Evolutionary conservation across 352 stramenopile genomes (phyloP).

Genomic region (Pythium apleroticum): DNA sequence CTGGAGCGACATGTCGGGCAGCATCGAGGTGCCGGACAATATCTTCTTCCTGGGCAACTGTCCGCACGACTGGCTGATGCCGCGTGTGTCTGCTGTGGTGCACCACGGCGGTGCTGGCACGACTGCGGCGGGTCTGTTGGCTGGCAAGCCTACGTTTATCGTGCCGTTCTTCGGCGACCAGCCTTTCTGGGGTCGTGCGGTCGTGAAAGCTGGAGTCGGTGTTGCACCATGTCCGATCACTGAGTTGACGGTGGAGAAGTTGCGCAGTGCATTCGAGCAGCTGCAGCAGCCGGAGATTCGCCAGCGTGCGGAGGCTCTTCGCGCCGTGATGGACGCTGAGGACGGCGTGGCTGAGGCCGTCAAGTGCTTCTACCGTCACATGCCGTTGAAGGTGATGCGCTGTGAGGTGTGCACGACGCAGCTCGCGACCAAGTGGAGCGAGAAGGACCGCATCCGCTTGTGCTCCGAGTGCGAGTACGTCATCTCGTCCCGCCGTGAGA

Average conservation of each 20-base stretch:
- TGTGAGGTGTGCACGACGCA: conserved; percentile 61
- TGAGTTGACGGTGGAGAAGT: conserved; percentile 78
- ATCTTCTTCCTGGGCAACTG: conserved; percentile 69
- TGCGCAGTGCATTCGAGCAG: conserved; percentile 73
- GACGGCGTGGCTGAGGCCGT: conserved; percentile 88
- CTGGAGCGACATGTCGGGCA: too few species aligned
- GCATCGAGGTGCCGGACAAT: too few species aligned
- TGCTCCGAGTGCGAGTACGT: conserved; percentile 62
- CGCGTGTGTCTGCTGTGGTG: conserved; percentile 85
- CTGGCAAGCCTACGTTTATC: conserved; percentile 92
- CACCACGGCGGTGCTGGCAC: conserved; percentile 89
- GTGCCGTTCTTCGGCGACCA: conserved; percentile 96
- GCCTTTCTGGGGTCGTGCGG: conserved; percentile 91
- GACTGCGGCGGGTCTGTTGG: conserved; percentile 87
- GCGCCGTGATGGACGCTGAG: conserved; percentile 71
- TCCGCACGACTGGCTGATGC: conserved; percentile 92
- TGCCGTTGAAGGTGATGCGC: conserved; percentile 87
- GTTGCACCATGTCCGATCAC: conserved; percentile 83
- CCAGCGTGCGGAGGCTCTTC: conserved; percentile 47
- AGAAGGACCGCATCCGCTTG: conserved; percentile 50
- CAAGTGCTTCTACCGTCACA: conserved; percentile 77
- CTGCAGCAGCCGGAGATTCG: conserved; percentile 56
- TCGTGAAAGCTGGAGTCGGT: conserved; percentile 78
- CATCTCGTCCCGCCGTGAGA: conserved; percentile 42
- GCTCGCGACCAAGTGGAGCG: conserved; percentile 57